Conservation (phyloP, 192 early-diverging fungal genomes). For the Coemansia sp. region DNA sequence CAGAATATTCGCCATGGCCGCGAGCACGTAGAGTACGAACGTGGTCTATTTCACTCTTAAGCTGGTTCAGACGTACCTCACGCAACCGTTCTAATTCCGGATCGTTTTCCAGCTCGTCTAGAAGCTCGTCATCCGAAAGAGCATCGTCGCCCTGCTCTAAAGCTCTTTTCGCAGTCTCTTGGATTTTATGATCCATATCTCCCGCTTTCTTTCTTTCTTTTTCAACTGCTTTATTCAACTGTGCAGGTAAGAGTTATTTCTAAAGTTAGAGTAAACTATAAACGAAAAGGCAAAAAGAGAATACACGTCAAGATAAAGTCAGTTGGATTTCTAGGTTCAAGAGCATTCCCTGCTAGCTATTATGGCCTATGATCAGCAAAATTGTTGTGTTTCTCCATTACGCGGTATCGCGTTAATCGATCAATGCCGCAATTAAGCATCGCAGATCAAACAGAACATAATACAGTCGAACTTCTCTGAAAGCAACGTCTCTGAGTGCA, state of each 20-base stretch:
- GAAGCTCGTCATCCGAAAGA: constrained; percentile 73
- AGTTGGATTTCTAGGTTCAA: constrained; percentile 39
- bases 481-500: no score
- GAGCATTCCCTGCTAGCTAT: constrained; percentile 7
- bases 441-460: no score
- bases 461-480: no score
- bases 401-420: no score
- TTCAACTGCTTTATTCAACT: no score
- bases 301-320: no score
- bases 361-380: no score
- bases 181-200: constrained; percentile 45
- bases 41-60: constrained; percentile 73
- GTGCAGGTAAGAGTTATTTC: no score
- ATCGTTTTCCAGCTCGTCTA: constrained; percentile 86
- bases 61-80: constrained; percentile 80
- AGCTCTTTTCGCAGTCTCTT: constrained; percentile 32
- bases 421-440: no score
- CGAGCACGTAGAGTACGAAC: constrained; percentile 63
- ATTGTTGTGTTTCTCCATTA: constrained; percentile 19
- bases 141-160: constrained; percentile 57
- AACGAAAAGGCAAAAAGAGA: no score
- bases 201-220: constrained; percentile 6
- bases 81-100: constrained; percentile 69
- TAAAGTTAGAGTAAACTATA: no score
- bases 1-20: constrained; percentile 75